Evolutionary conservation across 345 rosid genomes (phyloP), one percentile per base, ranked within the genome.

Genomic region (Eucalyptus sp.): DNA sequence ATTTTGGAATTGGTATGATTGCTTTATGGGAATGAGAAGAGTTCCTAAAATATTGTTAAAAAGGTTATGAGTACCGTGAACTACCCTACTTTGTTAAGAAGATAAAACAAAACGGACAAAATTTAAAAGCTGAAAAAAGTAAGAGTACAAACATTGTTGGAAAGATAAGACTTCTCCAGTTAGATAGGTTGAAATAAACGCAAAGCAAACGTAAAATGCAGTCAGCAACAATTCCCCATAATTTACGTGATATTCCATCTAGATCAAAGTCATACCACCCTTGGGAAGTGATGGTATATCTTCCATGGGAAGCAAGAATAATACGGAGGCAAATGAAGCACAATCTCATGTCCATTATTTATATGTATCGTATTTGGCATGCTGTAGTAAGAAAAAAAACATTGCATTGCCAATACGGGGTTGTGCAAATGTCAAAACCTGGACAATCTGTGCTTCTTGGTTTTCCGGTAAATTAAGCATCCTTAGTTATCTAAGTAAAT

Each of bases 401-500:
- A 14, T 2, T 13, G 71, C 71, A 62, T 29, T 13, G 33, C 33
- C 71, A 27, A 62, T 27, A 62, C 0, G 1, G 7, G 17, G 71
- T 62, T 27, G 33, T 22, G 9, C 71, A 29, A 1, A 29, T 62
- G 71, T 29, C 14, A 62, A 64, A 13, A 13, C 17, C 18, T 29
- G 2, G 14, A 64, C 33, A 64, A 5, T 3, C 7, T 0, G 31
- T 27, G 66, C 31, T 60, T 60, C 66, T 1, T 60, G 66, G 6
- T 12, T 5, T 6, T 12, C 31, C 31, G 0, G 4, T 31, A 60
- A 60, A 0, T 60, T 12, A 60, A 27, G 31, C 0, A 8, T 60
- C 66, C 7, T 24, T 1, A 27, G 31, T 60, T 8, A 54, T 54
- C 8, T 22, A 22, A 54, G 60, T 22, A 54, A 54, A 54, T 54